Percentiles rank a stretch among this genome's conserved stretches.
Conservation (phyloP, 2,329 filamentous ascomycete species). For the Kalaharituber pfeilii region DNA sequence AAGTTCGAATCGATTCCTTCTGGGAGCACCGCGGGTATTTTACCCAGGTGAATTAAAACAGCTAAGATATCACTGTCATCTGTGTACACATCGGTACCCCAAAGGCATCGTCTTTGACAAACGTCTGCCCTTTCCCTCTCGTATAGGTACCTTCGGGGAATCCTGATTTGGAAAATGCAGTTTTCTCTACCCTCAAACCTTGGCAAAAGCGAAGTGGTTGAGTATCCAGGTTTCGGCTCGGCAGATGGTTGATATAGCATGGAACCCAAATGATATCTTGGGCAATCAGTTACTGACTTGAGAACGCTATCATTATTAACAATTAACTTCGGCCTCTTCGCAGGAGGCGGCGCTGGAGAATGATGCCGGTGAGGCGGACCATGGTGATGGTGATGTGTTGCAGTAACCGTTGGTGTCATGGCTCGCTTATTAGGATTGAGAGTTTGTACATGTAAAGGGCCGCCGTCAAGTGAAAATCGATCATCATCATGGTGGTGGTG, state of each 20-base stretch:
- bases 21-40: constrained; percentile 76
- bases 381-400: constrained; percentile 22
- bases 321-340: constrained; percentile 21
- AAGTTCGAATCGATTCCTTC: constrained; percentile 56
- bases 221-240: constrained; percentile 25
- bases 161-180: constrained; percentile 74
- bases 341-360: constrained; percentile 16
- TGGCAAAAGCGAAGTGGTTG: constrained; percentile 51
- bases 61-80: constrained; percentile 90
- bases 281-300: constrained; percentile 16
- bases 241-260: constrained; percentile 21
- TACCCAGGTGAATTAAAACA: constrained; percentile 82
- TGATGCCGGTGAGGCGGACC: constrained; percentile 15
- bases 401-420: constrained; percentile 10
- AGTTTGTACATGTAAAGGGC: constrained; percentile 5
- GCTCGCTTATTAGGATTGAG: background rate
- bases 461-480: background rate
- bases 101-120: constrained; percentile 60
- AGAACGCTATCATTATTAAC: constrained; percentile 21
- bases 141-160: constrained; percentile 62
- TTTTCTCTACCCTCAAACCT: constrained; percentile 65
- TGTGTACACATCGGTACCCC: constrained; percentile 88
- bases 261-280: constrained; percentile 21
- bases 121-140: constrained; percentile 61
- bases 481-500: constrained; percentile 29